A percentile compares a stretch with the other conserved stretches of the same genome.
phyloP scores from a whole-genome alignment of 2,329 filamentous ascomycete genomes.

The Xylariaceae sp. region DNA sequence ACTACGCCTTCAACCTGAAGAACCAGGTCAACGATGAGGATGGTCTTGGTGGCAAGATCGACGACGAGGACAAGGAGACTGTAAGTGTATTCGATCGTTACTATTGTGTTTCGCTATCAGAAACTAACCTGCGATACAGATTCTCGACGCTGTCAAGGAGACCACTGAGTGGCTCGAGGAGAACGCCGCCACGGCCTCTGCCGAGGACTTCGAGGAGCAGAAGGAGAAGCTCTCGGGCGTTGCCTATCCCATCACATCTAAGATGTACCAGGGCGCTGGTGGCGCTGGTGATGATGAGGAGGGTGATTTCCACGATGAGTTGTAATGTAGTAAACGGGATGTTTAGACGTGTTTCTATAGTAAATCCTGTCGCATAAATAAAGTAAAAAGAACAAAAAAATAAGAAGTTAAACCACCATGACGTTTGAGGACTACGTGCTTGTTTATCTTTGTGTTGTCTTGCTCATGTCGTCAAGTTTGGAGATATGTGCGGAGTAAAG shows the following conservation, averaged over 20 bases:
- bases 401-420: conserved; percentile 25
- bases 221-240: conserved; percentile 98
- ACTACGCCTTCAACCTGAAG: conserved; percentile 98
- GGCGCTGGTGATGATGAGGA: conserved; percentile 66
- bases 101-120: background rate
- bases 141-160: conserved; percentile 96
- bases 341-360: conserved; percentile 30
- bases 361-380: conserved; percentile 30
- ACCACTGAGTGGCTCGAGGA: conserved; percentile 94
- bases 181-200: conserved; percentile 76
- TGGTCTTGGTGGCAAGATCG: conserved; percentile 95
- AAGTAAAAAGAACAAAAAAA: conserved; percentile 17
- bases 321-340: conserved; percentile 48
- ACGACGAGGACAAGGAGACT: conserved; percentile 96
- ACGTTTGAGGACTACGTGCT: background rate
- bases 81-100: conserved; percentile 44
- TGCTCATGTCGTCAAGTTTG: too few species aligned
- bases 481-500: too few species aligned
- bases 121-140: conserved; percentile 43
- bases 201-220: conserved; percentile 98
- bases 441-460: too few species aligned
- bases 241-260: conserved; percentile 98
- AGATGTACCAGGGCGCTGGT: conserved; percentile 73
- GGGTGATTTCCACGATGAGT: conserved; percentile 66
- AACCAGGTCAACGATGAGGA: conserved; percentile 98